Evolutionary conservation across 257 asterid species (phyloP), one percentile per base, ranked within the genome.

Genomic region (Capsicum rhomboideum): DNA sequence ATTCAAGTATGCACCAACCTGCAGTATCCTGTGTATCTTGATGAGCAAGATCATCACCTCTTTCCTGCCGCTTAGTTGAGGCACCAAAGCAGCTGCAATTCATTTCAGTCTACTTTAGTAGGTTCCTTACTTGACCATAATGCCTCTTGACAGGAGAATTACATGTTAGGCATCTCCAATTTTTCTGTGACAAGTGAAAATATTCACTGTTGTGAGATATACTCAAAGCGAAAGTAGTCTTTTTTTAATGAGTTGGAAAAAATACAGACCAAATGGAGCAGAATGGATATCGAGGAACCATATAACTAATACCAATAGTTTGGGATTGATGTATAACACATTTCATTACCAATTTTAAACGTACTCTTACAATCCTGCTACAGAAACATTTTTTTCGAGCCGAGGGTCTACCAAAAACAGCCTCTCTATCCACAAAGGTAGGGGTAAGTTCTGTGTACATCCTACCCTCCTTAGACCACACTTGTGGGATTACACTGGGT

Each of bases 31-130:
- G 91, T 18, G 84, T 59, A 34, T 86, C 83, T 67, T 56, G 87
- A 85, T 53, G n/a, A 75, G 83, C 89, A 83, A 72, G 82, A 83
- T 84, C 85, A 54, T 8, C 88, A 56, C 79, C 88, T 80, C 84
- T 87, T 83, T 86, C 89, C 52, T 79, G 89, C 56, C 80, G 63
- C 82, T 49, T 23, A 50, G 82, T 77, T 50, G 82, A 49, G 63
- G 44, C 82, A 82, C 97, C 90, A 85, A 92, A 95, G 90, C 97
- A 93, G 92, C 92, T 80, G 86, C 97, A 93, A 82, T 87, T 89
- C 98, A 93, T 95, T 88, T 85, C 92, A 87, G 72, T 87, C 46
- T 28, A 50, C 63, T 50, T 28, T 28, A 50, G 63, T 49, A 77
- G 63, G 63, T 17, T 77, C 37, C 82, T 49, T 77, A 77, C 82